Evolutionary conservation across 768 basidiomycete genomes (phyloP).

Genomic region (Boletus coccyginus): DNA sequence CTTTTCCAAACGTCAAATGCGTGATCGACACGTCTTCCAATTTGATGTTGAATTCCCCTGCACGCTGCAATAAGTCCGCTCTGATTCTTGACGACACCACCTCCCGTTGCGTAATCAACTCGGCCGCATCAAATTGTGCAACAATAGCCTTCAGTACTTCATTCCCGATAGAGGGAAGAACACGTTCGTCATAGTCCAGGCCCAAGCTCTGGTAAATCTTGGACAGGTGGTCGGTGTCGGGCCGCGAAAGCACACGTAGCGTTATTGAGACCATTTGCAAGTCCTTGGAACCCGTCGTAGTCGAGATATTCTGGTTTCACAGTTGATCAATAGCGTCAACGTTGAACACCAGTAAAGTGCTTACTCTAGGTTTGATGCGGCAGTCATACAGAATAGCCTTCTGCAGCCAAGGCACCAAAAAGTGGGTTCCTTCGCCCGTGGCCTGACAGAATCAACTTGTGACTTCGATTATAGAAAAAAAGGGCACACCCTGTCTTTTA

Average conservation of each 20-base stretch:
- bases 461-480: not conserved
- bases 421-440: slow-evolving; percentile 90
- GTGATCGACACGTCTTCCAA: slow-evolving; percentile 98
- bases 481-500: slow-evolving; percentile 65
- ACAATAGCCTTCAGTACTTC: slow-evolving; percentile 98
- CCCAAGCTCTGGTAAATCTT: slow-evolving; percentile 96
- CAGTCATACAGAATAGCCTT: slow-evolving; percentile 97
- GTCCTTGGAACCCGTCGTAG: slow-evolving; percentile 97
- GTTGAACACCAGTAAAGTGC: slow-evolving; percentile 22
- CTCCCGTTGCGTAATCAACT: slow-evolving; percentile 96
- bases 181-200: slow-evolving; percentile 96
- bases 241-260: slow-evolving; percentile 90
- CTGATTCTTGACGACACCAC: slow-evolving; percentile 93
- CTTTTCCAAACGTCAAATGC: slow-evolving; percentile 86
- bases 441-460: slow-evolving; percentile 49
- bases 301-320: slow-evolving; percentile 82
- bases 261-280: slow-evolving; percentile 99
- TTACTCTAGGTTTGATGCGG: slow-evolving; percentile 90
- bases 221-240: slow-evolving; percentile 82
- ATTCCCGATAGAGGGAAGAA: slow-evolving; percentile 95
- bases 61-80: slow-evolving; percentile 87
- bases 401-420: slow-evolving; percentile 94
- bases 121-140: slow-evolving; percentile 96
- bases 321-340: slow-evolving; percentile 1
- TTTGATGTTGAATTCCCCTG: slow-evolving; percentile 93